These are phyloP conservation scores for Cutaneotrichosporon cutaneum DNA, from an alignment of 1,284 basidiomycete genomes.

Conservation along the genomic window DNA sequence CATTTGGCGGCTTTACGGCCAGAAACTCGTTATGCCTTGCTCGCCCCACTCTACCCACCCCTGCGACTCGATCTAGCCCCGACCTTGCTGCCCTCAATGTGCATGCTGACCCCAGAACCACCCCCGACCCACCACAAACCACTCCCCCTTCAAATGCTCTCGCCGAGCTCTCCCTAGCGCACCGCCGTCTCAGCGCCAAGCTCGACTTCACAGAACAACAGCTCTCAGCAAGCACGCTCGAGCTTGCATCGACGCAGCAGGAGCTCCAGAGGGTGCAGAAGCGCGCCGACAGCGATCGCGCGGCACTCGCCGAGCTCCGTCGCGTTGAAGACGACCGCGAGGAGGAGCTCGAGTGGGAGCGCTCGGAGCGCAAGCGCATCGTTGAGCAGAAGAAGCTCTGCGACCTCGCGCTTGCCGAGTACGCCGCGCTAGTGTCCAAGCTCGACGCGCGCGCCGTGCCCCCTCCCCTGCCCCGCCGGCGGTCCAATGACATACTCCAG, in stretches of 20 bases:
- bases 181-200: conserved; percentile 50
- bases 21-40: too few relatives aligned
- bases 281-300: conserved; percentile 57
- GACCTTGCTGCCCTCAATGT: not conserved
- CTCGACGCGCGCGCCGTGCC: conserved; percentile 45
- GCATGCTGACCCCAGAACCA: conserved; percentile 22
- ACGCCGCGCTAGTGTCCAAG: conserved; percentile 39
- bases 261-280: conserved; percentile 61
- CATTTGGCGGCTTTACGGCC: too few relatives aligned
- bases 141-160: conserved; percentile 42
- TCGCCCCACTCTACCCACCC: too few relatives aligned
- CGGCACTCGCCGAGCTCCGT: conserved; percentile 37
- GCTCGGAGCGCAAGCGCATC: conserved; percentile 39
- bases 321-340: conserved; percentile 63
- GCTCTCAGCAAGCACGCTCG: conserved; percentile 41
- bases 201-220: conserved; percentile 47
- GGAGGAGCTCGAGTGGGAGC: conserved; percentile 55
- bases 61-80: too few relatives aligned
- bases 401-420: conserved; percentile 49
- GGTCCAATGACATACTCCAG: conserved; percentile 28
- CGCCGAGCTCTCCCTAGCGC: conserved; percentile 51
- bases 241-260: conserved; percentile 54
- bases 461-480: conserved; percentile 29
- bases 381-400: conserved; percentile 51
- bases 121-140: conserved; percentile 36